These are phyloP conservation scores for Fraxinus sp. DNA, from an alignment of 305 asterid genomes.

Conservation along the genomic window DNA sequence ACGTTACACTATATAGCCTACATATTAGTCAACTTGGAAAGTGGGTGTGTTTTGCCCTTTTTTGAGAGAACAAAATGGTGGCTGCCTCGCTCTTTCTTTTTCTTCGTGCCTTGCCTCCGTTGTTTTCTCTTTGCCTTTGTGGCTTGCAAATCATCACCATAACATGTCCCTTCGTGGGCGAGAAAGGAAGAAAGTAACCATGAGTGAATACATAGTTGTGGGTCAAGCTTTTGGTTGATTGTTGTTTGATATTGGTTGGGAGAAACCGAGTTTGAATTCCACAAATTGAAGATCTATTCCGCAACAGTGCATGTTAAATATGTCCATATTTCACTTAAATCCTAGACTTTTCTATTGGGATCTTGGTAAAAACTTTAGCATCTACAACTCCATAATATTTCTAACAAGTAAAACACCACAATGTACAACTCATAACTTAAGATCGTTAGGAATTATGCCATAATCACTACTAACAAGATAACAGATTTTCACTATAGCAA, in stretches of 20 bases:
- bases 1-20: no score
- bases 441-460: background rate
- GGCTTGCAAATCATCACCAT: no score
- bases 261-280: background rate
- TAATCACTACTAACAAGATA: background rate
- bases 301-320: background rate
- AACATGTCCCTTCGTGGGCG: no score
- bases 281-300: background rate
- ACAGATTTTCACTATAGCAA: background rate
- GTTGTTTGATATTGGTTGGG: background rate
- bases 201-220: background rate
- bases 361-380: background rate
- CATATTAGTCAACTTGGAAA: no score
- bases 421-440: background rate
- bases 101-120: no score
- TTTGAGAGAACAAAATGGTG: no score
- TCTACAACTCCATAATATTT: background rate
- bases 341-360: background rate
- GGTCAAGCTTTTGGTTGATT: background rate
- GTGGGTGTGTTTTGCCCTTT: no score
- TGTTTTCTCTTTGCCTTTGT: no score
- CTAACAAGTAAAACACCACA: background rate
- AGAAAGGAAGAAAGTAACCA: no score
- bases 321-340: background rate
- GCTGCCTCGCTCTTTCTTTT: no score